Evolutionary conservation across 306 rosid genomes (phyloP), one percentile per base, ranked within the genome.

Genomic region (Gillenia trifoliata): DNA sequence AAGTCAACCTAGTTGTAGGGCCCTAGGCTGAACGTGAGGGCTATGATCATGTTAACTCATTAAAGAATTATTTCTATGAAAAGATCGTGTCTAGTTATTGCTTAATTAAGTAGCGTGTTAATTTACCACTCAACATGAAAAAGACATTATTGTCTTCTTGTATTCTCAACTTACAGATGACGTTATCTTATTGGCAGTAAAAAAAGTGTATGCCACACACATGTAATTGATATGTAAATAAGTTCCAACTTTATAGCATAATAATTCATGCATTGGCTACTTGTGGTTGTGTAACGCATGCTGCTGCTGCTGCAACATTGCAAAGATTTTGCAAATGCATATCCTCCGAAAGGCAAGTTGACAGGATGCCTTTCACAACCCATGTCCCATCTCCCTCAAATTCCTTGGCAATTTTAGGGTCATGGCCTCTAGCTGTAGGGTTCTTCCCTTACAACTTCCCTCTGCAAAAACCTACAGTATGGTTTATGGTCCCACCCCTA

Each of bases 361-460:
- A 17, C 67, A 38, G 55, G 23, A 67, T 41, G 40, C 22, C 76
- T 72, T 72, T 72, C 76, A 72, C 34, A 38, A 38, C 67, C 67
- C 67, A 23, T 62, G 75, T 56, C 36, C 23, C 66, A 71, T 71
- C 75, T 56, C 38, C 38, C 76, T 38, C 54, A 22, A 34, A 29
- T 60, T 60, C 75, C 43, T 71, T 43, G 30, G 26, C 75, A 34
- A 71, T 17, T 22, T 50, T 3, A 69, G 62, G 62, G 8, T 43
- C 29, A 19, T 28, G 45, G 45, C 64, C 10, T 28, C 59, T n/a
- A 54, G 26, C n/a, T 54, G 60, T 54, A 54, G 60, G 28, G 60
- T 45, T 15, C 52, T 45, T 45, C 6, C 16, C 45, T 6, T 45
- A 52, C 29, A 36, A 26, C 33, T 16, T 3, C 17, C 74, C 36